Conservation (phyloP, 1,139 yeast genomes). For the Taiozyma sp. region DNA sequence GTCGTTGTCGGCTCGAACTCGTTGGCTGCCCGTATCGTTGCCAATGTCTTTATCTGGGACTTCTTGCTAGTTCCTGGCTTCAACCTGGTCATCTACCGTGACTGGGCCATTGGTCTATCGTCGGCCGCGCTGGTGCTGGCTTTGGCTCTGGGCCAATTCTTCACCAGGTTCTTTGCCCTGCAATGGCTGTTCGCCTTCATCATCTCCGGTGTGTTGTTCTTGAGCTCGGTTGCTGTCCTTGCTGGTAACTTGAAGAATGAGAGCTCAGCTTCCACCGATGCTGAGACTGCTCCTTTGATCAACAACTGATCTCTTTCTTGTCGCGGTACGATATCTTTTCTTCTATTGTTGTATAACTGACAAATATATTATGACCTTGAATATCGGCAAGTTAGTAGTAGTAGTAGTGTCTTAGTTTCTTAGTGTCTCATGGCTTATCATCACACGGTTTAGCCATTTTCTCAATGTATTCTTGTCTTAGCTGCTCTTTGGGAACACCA, state of each 20-base stretch:
- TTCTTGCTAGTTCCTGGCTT: conserved; percentile 62
- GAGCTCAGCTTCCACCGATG: conserved; percentile 4
- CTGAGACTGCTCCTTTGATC: conserved; percentile 28
- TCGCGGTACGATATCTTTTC: too few relatives aligned
- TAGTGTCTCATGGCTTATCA: too few relatives aligned
- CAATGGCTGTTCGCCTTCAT: conserved; percentile 83
- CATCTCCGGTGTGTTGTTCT: conserved; percentile 51
- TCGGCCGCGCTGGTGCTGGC: conserved; percentile 57
- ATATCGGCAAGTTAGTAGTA: too few relatives aligned
- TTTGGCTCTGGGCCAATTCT: conserved; percentile 64
- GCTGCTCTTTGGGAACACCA: conserved; percentile 46
- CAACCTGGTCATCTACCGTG: conserved; percentile 55
- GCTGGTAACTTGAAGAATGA: conserved; percentile 24
- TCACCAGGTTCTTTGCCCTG: conserved; percentile 64
- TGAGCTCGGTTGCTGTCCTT: conserved; percentile 43
- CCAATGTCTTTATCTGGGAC: conserved; percentile 76
- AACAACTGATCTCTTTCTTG: conserved; percentile 4
- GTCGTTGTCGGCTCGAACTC: conserved; percentile 43
- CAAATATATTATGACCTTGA: not conserved
- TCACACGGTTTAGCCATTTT: conserved; percentile 51
- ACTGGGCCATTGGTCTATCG: conserved; percentile 67
- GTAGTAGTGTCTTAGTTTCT: not conserved
- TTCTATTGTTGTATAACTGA: not conserved
- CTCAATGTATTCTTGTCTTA: conserved; percentile 51
- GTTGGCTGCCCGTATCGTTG: conserved; percentile 59